A percentile compares a stretch with the other conserved stretches of the same genome.
These are phyloP conservation scores for Mycena galericulata DNA, from an alignment of 768 basidiomycete species.

Conservation along the genomic window DNA sequence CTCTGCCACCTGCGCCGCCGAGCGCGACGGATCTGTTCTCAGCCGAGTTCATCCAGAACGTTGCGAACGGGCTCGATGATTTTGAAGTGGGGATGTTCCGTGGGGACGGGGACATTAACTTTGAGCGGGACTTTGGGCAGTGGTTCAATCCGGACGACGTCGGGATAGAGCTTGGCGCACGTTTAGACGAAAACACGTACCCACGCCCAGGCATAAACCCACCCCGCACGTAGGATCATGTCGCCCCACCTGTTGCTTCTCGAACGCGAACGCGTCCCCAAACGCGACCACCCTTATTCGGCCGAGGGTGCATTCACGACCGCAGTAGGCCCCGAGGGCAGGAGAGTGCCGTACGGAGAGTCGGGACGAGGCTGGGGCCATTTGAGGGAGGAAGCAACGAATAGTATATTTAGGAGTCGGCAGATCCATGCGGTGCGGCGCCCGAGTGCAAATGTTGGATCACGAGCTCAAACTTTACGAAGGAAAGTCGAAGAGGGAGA, in stretches of 20 bases:
- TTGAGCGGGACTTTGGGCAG: slow-evolving; percentile 81
- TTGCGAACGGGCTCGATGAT: slow-evolving; percentile 55
- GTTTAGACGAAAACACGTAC: background rate
- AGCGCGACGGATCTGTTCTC: slow-evolving; percentile 40
- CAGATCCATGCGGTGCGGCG: too few relatives aligned
- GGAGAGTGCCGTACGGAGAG: background rate
- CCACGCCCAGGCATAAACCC: background rate
- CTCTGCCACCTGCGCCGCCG: slow-evolving; percentile 28
- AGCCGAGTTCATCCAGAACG: slow-evolving; percentile 60
- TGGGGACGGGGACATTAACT: slow-evolving; percentile 65
- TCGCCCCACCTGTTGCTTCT: background rate
- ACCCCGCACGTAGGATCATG: background rate
- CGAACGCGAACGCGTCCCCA: background rate
- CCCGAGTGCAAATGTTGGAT: too few relatives aligned
- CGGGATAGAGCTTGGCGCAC: slow-evolving; percentile 17
- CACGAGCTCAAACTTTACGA: too few relatives aligned
- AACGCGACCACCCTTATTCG: background rate
- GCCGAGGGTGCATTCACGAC: background rate
- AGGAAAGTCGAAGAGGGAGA: too few relatives aligned
- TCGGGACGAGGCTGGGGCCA: background rate
- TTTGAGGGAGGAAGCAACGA: slow-evolving; percentile 2
- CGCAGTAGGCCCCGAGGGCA: background rate
- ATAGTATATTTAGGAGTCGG: background rate
- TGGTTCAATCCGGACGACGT: slow-evolving; percentile 76
- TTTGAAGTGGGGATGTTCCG: slow-evolving; percentile 57